Evolutionary conservation across 257 asterid species (phyloP).

Genomic region (Jacaranda copaia): DNA sequence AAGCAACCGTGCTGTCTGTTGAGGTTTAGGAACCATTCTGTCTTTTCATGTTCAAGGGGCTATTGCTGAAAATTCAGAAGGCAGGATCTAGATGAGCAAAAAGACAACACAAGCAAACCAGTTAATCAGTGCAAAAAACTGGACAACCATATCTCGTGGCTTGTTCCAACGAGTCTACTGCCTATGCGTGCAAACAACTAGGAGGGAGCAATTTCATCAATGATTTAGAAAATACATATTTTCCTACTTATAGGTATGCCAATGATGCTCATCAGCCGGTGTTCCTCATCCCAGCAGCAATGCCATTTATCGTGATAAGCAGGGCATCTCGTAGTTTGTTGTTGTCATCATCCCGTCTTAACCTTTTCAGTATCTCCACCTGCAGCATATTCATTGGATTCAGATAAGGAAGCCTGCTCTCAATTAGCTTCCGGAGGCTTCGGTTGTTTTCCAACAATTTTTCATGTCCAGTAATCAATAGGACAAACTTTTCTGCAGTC

Average conservation of each 20-base stretch:
- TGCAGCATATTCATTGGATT: slow-evolving; percentile 94
- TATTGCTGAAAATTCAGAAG: neutral
- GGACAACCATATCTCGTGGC: neutral
- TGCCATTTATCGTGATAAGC: slow-evolving; percentile 88
- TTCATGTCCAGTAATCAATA: slow-evolving; percentile 80
- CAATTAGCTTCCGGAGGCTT: slow-evolving; percentile 75
- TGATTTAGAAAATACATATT: neutral
- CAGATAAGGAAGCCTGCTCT: slow-evolving; percentile 93
- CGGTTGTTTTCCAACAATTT: slow-evolving; percentile 76
- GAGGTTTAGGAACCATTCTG: no score
- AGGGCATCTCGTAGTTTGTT: slow-evolving; percentile 81
- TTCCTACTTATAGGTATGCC: neutral
- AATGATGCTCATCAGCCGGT: slow-evolving; percentile 58
- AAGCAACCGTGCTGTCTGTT: no score
- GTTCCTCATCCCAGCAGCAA: slow-evolving; percentile 99
- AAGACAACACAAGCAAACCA: neutral
- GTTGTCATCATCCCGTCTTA: slow-evolving; percentile 77
- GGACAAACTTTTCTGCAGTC: slow-evolving; percentile 72
- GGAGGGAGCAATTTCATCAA: neutral
- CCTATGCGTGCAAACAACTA: slow-evolving; percentile 20
- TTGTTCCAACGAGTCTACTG: neutral
- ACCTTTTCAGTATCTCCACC: slow-evolving; percentile 89
- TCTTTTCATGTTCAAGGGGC: no score
- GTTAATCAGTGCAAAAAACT: slow-evolving; percentile 8
- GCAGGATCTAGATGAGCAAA: neutral